Percentiles rank a stretch among this genome's conserved stretches.
Conservation (phyloP, 2,329 filamentous ascomycete species). For the Paramyrothecium sp. region DNA sequence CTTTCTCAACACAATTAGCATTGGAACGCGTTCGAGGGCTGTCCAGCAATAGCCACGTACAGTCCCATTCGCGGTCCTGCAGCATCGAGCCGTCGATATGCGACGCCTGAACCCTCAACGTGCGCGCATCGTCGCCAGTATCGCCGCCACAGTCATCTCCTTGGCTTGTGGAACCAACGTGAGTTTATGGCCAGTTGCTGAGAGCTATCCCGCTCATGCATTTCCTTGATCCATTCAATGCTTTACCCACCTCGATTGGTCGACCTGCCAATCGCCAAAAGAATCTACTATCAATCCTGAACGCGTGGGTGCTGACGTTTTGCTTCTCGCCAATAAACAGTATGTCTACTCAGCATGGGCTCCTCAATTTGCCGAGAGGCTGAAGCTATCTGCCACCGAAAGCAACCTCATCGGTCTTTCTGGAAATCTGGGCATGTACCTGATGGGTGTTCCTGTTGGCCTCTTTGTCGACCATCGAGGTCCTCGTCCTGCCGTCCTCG, state of each 20-base stretch:
- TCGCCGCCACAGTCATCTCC: conserved; percentile 80
- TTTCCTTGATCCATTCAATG: background rate
- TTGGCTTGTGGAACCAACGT: conserved; percentile 94
- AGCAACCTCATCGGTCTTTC: conserved; percentile 86
- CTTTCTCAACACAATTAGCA: too few species aligned
- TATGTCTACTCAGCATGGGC: conserved; percentile 99
- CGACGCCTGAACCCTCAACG: conserved; percentile 43
- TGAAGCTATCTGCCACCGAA: conserved; percentile 87
- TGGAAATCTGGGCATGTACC: conserved; percentile 93
- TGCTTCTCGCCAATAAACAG: conserved; percentile 40
- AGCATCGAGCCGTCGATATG: background rate
- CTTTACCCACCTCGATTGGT: background rate
- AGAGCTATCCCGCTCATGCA: background rate
- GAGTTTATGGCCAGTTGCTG: conserved; percentile 26
- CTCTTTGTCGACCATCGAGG: conserved; percentile 82
- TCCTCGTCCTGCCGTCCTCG: conserved; percentile 73
- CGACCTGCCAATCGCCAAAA: background rate
- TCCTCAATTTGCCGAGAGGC: conserved; percentile 84
- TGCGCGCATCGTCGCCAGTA: conserved; percentile 76
- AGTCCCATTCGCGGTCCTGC: too few species aligned
- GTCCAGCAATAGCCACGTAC: too few species aligned
- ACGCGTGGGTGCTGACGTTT: background rate
- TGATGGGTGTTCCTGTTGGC: conserved; percentile 83
- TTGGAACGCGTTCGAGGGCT: too few species aligned
- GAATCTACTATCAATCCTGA: background rate